A percentile compares a stretch with the other conserved stretches of the same genome.
Conservation (phyloP, 2,329 filamentous ascomycete genomes). For the Zopfia rhizophila region DNA sequence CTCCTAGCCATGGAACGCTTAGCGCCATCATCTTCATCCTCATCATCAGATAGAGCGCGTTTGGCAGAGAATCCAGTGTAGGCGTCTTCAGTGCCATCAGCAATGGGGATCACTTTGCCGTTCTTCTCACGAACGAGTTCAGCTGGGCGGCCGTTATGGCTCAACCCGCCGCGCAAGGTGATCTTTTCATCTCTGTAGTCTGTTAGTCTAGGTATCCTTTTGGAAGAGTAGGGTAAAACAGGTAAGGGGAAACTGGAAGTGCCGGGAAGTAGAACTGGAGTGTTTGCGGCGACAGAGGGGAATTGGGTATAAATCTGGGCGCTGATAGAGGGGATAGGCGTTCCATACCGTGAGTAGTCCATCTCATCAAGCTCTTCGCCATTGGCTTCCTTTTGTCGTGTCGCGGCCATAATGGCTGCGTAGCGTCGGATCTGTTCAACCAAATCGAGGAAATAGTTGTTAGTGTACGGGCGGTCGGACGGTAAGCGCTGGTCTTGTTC, state of each 20-base stretch:
- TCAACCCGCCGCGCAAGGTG: constrained; percentile 81
- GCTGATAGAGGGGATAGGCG: constrained; percentile 1
- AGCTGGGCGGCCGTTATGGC: constrained; percentile 82
- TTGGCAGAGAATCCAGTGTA: constrained; percentile 66
- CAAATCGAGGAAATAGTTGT: constrained; percentile 96
- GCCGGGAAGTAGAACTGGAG: no score
- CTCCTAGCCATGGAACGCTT: constrained; percentile 94
- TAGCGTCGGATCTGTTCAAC: constrained; percentile 93
- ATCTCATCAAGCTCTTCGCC: constrained; percentile 63
- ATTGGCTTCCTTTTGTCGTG: constrained; percentile 73
- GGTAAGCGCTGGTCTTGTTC: constrained; percentile 88
- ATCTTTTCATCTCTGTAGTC: constrained; percentile 72
- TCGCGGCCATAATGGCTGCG: constrained; percentile 82
- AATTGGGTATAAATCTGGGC: no score
- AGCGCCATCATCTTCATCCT: constrained; percentile 82
- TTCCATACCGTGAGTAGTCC: constrained; percentile 59
- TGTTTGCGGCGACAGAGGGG: background rate
- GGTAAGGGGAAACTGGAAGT: no score
- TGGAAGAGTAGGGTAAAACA: no score
- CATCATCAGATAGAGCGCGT: constrained; percentile 67
- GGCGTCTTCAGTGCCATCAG: constrained; percentile 66
- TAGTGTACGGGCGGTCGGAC: constrained; percentile 89
- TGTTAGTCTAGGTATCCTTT: constrained; percentile 34
- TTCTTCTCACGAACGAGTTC: constrained; percentile 85
- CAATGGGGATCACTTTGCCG: constrained; percentile 81